phyloP scores from a whole-genome alignment of 495 filamentous ascomycete genomes.

The Aspergillus asperescens region DNA sequence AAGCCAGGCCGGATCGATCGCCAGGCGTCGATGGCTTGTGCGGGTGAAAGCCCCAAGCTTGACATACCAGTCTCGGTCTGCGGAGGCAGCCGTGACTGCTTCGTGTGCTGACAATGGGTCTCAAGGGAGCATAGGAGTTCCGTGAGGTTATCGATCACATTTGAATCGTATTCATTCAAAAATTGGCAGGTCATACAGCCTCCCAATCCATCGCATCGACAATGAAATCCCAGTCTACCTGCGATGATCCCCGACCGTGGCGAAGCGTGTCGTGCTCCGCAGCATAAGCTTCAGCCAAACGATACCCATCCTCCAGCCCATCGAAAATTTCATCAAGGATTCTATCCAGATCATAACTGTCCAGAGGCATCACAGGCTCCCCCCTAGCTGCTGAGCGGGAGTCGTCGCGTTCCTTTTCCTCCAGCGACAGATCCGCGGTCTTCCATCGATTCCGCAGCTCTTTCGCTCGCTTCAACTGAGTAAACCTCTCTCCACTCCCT shows the following conservation, averaged over 20 bases:
- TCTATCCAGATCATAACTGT: conserved; percentile 50
- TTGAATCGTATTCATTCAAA: no score
- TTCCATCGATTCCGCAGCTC: conserved; percentile 66
- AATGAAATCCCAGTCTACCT: conserved; percentile 1
- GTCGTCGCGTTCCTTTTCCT: conserved; percentile 27
- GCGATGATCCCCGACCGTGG: background rate
- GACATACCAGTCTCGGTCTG: no score
- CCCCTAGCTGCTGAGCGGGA: background rate
- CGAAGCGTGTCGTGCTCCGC: background rate
- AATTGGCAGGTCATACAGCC: no score
- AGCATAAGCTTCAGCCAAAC: background rate
- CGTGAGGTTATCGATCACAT: no score
- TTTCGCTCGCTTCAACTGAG: conserved; percentile 53
- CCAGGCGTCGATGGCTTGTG: no score
- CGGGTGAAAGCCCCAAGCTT: no score
- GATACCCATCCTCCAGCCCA: conserved; percentile 34
- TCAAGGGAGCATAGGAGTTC: no score
- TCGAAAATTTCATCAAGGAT: conserved; percentile 44
- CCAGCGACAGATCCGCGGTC: conserved; percentile 42
- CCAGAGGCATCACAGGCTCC: conserved; percentile 30
- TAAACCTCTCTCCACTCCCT: conserved; percentile 41
- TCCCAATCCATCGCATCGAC: conserved; percentile 10
- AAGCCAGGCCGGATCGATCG: no score
- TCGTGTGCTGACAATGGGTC: no score
- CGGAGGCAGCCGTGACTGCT: no score